Base-by-base conservation (phyloP, 2,329 filamentous ascomycete species). In the Sordariomycetes sp. region DNA sequence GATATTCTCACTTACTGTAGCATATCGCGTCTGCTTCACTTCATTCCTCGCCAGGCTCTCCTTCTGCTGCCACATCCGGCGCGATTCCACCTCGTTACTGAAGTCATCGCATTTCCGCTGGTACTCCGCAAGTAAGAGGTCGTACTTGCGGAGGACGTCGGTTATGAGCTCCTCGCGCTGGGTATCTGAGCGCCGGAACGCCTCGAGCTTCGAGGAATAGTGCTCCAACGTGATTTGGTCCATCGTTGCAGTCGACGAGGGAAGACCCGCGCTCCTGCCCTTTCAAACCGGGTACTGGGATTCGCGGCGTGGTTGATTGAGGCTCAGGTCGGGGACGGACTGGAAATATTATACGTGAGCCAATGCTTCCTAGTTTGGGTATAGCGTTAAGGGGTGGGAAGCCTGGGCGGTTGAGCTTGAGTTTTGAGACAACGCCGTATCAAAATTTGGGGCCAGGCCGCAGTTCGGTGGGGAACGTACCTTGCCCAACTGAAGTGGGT, bases 21-120 rank as follows among this genome's bases (percentile, higher is more conserved):
- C 54, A 52, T 61, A 58, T 12, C 60, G 61, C 7, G 63, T 20
- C 11, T 60, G 37, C 32, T 35, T 34, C 22, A 62, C 52, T 25
- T 62, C 59, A 11, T 53, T 57, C 53, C 3, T 51, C 10, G 51
- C 52, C 12, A 20, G 11, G 3, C 20, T 1, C 20, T 54, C 48
- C 53, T 62, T 62, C 10, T 59, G 54, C 52, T 63, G 62, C 62
- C 62, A 65, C 58, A 61, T 61, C 4, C 62, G 60, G 20, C 62
- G 62, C 4, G 60, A 63, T 18, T 62, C 62, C n/a, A 61, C 55
- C 54, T 65, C 63, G 53, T 62, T 63, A 16, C 58, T 55, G 59
- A 61, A 62, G 40, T 65, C 63, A 25, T 62, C 59, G 32, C 59
- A 60, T 28, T 63, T 63, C 28, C 61, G 60, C 18, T 57, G 18